These are phyloP conservation scores for Sporormia fimetaria DNA, from an alignment of 495 filamentous ascomycete genomes.

Conservation along the genomic window DNA sequence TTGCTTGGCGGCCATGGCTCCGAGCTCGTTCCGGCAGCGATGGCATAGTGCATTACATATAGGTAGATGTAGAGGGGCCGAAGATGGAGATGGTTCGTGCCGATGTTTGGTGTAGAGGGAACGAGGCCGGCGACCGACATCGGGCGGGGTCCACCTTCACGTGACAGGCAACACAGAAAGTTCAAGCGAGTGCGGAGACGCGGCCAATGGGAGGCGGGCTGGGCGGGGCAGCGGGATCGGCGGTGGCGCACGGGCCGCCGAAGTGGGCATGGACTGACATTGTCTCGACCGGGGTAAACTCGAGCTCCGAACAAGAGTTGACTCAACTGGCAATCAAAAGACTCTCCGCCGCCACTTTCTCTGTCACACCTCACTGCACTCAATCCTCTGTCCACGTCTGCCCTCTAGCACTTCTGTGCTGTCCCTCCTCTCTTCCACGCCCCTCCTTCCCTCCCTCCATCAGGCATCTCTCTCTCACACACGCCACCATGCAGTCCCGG, in stretches of 20 bases:
- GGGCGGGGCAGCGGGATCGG: background rate
- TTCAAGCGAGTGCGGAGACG: constrained; percentile 9
- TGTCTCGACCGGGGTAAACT: background rate
- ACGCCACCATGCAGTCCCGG: constrained; percentile 15
- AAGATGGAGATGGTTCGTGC: too few species aligned
- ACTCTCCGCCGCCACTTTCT: background rate
- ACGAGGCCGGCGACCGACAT: background rate
- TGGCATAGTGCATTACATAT: background rate
- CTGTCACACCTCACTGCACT: constrained; percentile 1
- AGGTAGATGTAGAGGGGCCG: background rate
- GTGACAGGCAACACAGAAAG: too few species aligned
- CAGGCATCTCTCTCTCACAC: constrained; percentile 1
- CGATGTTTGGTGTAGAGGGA: background rate
- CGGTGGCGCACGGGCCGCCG: background rate
- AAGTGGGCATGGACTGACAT: background rate
- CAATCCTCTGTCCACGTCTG: background rate
- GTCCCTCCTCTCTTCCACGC: constrained; percentile 7
- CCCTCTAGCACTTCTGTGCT: background rate
- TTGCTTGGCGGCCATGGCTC: constrained; percentile 18
- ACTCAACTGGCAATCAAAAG: background rate
- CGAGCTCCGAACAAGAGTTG: background rate
- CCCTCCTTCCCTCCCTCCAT: background rate
- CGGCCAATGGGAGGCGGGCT: background rate
- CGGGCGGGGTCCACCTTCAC: too few species aligned
- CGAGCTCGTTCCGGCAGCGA: constrained; percentile 10